Evolutionary conservation across 495 filamentous ascomycete genomes (phyloP), one percentile per base, ranked within the genome.

Genomic region (Polyplosphaeria fusca): DNA sequence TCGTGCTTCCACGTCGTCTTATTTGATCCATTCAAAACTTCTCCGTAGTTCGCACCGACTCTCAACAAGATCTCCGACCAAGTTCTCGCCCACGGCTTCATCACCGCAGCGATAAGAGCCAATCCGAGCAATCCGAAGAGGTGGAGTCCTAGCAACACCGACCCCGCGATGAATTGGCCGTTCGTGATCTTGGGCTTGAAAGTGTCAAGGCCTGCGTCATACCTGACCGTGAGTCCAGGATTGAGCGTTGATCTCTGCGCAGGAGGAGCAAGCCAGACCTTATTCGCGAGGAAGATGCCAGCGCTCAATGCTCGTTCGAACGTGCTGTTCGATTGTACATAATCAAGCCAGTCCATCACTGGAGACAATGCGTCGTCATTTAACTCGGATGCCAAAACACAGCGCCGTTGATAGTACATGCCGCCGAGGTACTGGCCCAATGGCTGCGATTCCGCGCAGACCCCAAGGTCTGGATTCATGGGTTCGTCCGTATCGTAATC

Each of bases 281-380:
- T 52, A 16, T 52, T 52, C n/a, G 48, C 32, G 5, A 52, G 3
- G 37, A 52, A 42, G 2, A 42, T 7, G 20, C 35, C 48, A n/a
- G 14, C 27, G 14, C 9, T 7, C 30, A 35, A 35, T 35, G 7
- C 30, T 35, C 30, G 7, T 35, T 35, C n/a, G 30, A 35, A 35
- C 7, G 30, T n/a, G n/a, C n/a, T n/a, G n/a, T n/a, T n/a, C n/a
- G n/a, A n/a, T 35, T n/a, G 30, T n/a, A 35, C 9, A 35, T 35
- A 35, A 35, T n/a, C n/a, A n/a, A n/a, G n/a, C 30, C 30, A 35
- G 9, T 35, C 30, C 30, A 7, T n/a, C 7, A 35, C n/a, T n/a
- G 7, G 30, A 35, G 30, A 9, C 9, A 7, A 7, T 35, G n/a
- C 30, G 30, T 35, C 30, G 7, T 7, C 30, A 9, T 9, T 7